Conservation (phyloP, 352 stramenopile species). For the Thraustotheca clavata region DNA sequence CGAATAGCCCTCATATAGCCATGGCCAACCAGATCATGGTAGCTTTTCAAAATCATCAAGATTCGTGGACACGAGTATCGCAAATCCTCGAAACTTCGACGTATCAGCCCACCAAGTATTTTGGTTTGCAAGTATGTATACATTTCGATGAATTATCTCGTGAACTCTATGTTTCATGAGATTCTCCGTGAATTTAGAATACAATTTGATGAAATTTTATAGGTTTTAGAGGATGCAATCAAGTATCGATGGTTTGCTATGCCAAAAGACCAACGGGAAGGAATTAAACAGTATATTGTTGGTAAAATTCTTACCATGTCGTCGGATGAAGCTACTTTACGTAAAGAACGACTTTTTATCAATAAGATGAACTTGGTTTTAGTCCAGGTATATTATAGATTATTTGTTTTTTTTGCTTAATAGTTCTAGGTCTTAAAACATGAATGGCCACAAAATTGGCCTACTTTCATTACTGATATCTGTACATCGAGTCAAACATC, state of each 20-base stretch:
- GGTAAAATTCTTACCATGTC: conserved; percentile 93
- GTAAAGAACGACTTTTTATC: conserved; percentile 90
- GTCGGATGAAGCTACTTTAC: conserved; percentile 82
- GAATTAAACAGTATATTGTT: conserved; percentile 98
- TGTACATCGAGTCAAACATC: conserved; percentile 91
- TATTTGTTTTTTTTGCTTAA: background rate
- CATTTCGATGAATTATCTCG: background rate
- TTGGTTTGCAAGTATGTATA: conserved; percentile 86
- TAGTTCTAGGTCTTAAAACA: conserved; percentile 97
- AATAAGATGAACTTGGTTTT: conserved; percentile 96
- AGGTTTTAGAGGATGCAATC: conserved; percentile 97
- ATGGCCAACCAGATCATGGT: conserved; percentile 93
- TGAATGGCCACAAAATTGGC: conserved; percentile 99
- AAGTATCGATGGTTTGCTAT: conserved; percentile 96
- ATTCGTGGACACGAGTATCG: conserved; percentile 89
- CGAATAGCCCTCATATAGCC: conserved; percentile 87
- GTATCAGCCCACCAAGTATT: conserved; percentile 87
- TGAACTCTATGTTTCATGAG: too few species aligned
- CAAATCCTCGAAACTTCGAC: conserved; percentile 94
- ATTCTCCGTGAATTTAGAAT: too few species aligned
- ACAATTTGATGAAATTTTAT: conserved; percentile 23
- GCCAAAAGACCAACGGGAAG: conserved; percentile 93
- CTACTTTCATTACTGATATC: conserved; percentile 96
- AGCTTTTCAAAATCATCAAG: conserved; percentile 88
- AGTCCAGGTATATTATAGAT: conserved; percentile 55